These are phyloP conservation scores for Solanum dulcamara DNA, from an alignment of 257 asterid species.

Conservation along the genomic window DNA sequence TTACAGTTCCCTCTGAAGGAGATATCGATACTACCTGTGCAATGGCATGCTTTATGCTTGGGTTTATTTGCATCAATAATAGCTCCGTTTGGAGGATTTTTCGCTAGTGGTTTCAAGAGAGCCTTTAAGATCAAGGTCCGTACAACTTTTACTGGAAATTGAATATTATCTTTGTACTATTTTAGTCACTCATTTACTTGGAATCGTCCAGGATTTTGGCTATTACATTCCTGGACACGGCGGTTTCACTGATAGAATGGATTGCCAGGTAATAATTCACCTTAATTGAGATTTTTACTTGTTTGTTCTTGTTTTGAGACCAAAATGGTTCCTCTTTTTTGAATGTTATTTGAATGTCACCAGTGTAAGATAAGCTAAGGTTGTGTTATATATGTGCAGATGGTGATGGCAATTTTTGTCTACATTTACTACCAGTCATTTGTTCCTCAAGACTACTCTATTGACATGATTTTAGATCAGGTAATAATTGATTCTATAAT, in stretches of 20 bases:
- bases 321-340: neutral
- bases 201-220: conserved; percentile 66
- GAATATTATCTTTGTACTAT: neutral
- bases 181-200: neutral
- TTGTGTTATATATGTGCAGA: conserved; percentile 19
- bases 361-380: neutral
- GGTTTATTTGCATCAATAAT: conserved; percentile 88
- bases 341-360: neutral
- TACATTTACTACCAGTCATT: conserved; percentile 78
- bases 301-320: neutral
- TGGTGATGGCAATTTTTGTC: conserved; percentile 86
- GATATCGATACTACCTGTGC: conserved; percentile 53
- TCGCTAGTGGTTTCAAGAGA: conserved; percentile 96
- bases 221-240: conserved; percentile 99
- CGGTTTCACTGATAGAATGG: conserved; percentile 96
- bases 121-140: conserved; percentile 94
- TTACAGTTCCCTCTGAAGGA: conserved; percentile 64
- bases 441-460: conserved; percentile 48
- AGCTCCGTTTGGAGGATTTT: conserved; percentile 98
- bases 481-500: conserved; percentile 8
- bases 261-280: conserved; percentile 62
- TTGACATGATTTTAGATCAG: conserved; percentile 72
- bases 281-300: neutral
- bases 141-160: neutral
- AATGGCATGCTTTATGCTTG: conserved; percentile 74